Evolutionary conservation across 495 filamentous ascomycete genomes (phyloP).

Genomic region (Penicillium herquei): DNA sequence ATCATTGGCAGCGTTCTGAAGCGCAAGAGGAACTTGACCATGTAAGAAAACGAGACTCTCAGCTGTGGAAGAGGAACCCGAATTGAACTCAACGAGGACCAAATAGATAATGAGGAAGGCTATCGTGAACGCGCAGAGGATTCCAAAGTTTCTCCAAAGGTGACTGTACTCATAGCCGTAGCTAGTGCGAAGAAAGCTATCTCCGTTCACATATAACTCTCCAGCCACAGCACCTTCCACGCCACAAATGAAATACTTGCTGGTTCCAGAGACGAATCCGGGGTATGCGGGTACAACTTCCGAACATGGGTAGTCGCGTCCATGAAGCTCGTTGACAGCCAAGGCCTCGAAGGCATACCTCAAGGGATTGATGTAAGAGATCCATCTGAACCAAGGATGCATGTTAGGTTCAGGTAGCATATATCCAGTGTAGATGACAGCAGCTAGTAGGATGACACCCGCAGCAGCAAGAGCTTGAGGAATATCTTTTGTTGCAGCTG

Average conservation of each 20-base stretch:
- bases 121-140: slow-evolving; percentile 60
- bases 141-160: slow-evolving; percentile 65
- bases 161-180: slow-evolving; percentile 55
- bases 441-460: slow-evolving; percentile 27
- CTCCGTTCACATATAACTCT: slow-evolving; percentile 41
- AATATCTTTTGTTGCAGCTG: too few relatives aligned
- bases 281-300: too few relatives aligned
- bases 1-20: slow-evolving; percentile 19
- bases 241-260: too few relatives aligned
- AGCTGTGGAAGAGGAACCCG: slow-evolving; percentile 40
- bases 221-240: too few relatives aligned
- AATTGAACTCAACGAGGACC: slow-evolving; percentile 58
- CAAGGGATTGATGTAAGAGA: slow-evolving; percentile 67
- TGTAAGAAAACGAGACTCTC: slow-evolving; percentile 48
- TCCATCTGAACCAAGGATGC: slow-evolving; percentile 72
- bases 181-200: slow-evolving; percentile 49
- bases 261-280: too few relatives aligned
- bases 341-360: slow-evolving; percentile 67
- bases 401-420: slow-evolving; percentile 63
- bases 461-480: too few relatives aligned
- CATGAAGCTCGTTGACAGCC: slow-evolving; percentile 62
- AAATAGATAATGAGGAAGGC: slow-evolving; percentile 54
- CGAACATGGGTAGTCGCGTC: slow-evolving; percentile 38
- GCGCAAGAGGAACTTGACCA: slow-evolving; percentile 21
- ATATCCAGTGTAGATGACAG: slow-evolving; percentile 54